Percentiles rank a stretch among this genome's conserved stretches.
phyloP scores from a whole-genome alignment of 345 rosid species.

The Lumnitzera littorea region DNA sequence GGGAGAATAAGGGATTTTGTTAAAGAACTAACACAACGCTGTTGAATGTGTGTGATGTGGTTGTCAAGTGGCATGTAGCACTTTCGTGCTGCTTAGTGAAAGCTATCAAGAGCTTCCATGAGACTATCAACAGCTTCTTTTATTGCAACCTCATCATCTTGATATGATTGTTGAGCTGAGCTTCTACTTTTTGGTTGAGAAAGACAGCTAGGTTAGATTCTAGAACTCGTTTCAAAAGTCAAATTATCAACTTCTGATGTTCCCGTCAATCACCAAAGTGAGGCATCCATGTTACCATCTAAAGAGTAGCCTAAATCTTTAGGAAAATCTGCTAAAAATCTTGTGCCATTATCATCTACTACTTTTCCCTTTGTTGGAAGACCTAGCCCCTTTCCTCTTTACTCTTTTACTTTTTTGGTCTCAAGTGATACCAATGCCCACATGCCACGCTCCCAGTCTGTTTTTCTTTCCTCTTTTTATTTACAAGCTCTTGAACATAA shows the following conservation, averaged over 20 bases:
- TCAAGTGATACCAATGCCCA: slow-evolving; percentile 44
- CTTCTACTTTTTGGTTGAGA: too few species aligned
- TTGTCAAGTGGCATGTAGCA: too few species aligned
- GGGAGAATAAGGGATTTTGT: too few species aligned
- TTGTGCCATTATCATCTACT: slow-evolving; percentile 35
- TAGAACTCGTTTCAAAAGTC: slow-evolving; percentile 18
- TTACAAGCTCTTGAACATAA: too few species aligned
- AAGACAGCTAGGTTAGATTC: slow-evolving; percentile 7
- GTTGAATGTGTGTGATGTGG: too few species aligned
- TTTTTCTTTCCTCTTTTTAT: too few species aligned
- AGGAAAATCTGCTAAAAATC: slow-evolving; percentile 18
- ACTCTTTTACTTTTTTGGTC: slow-evolving; percentile 27
- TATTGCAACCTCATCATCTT: too few species aligned
- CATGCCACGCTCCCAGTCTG: slow-evolving; percentile 70
- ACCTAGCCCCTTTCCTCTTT: slow-evolving; percentile 12
- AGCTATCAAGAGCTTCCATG: too few species aligned
- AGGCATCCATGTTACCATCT: background rate
- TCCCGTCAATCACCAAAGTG: slow-evolving; percentile 6
- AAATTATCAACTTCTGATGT: background rate
- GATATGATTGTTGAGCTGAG: too few species aligned
- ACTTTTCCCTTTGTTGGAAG: slow-evolving; percentile 34
- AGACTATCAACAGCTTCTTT: too few species aligned
- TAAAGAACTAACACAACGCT: too few species aligned
- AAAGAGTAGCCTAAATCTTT: slow-evolving; percentile 18
- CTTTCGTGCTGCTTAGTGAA: too few species aligned